phyloP scores from a whole-genome alignment of 768 basidiomycete genomes.

The Pulveroboletus sp. region DNA sequence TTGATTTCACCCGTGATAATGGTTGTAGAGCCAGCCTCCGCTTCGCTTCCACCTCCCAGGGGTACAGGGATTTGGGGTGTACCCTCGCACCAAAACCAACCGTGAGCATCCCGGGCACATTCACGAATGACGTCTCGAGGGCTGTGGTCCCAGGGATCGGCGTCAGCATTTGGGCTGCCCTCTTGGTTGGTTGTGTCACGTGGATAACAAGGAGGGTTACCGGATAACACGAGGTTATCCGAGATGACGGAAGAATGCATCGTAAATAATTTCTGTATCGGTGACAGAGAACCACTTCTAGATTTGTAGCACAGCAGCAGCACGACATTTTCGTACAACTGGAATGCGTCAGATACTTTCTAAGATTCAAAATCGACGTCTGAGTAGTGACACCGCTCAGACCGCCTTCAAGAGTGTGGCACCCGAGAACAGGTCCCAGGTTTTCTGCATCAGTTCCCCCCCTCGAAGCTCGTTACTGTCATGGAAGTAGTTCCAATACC shows the following conservation, averaged over 20 bases:
- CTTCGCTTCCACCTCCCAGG: constrained; percentile 21
- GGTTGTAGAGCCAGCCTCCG: constrained; percentile 40
- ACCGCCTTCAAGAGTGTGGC: constrained; percentile 2
- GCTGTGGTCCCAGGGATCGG: constrained; percentile 5
- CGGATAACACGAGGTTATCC: constrained; percentile 3
- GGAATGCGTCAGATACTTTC: no score
- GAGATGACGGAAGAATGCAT: background rate
- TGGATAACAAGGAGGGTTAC: constrained; percentile 20
- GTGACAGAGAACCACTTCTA: background rate
- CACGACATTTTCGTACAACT: no score
- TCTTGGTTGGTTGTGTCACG: constrained; percentile 8
- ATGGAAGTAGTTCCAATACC: constrained; percentile 35
- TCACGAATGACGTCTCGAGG: constrained; percentile 18
- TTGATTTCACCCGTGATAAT: constrained; percentile 25
- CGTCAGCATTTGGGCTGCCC: constrained; percentile 18
- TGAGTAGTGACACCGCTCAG: constrained; percentile 1
- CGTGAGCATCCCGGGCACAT: background rate
- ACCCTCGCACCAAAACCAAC: constrained; percentile 25
- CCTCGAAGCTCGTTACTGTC: constrained; percentile 8
- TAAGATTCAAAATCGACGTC: no score
- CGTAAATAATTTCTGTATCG: constrained; percentile 2
- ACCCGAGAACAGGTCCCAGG: constrained; percentile 21
- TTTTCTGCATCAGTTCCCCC: constrained; percentile 18
- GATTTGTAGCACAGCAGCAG: no score
- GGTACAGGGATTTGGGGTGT: constrained; percentile 29